Base-by-base conservation (phyloP, 371 early-diverging fungal genomes). In the Lichtheimia hyalospora region DNA sequence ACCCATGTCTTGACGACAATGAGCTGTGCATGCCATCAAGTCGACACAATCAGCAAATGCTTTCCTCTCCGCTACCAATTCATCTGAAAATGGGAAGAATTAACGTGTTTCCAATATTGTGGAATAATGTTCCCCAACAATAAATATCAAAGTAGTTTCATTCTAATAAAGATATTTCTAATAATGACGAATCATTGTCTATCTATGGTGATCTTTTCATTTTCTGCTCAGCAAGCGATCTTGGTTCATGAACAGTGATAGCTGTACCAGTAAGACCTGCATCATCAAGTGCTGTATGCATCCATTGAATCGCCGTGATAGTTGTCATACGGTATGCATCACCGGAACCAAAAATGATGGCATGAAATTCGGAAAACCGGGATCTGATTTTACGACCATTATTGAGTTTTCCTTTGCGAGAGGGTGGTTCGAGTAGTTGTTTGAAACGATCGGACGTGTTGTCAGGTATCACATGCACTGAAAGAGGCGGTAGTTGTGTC, bases 281-380 rank as follows among this genome's bases (percentile, higher is more conserved):
- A 43, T 84, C 78, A 23, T 43, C 60, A n/a, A 87, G 60, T 0
- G 82, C 72, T n/a, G 73, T 69, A 34, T 75, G 69, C 66, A 84
- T 71, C 79, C 82, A 82, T 39, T 76, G 76, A 54, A 84, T 87
- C 5, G 84, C 79, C 0, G 88, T 84, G 14, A 87, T 54, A 1
- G 86, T 87, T 3, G 86, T 84, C 72, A 75, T 73, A 39, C 70
- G 63, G 52, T 77, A 67, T 20, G 52, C 39, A 58, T 84, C 80
- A 2, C 81, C 85, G 41, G 81, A 85, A 21, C 85, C 85, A 74
- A 84, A 85, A 7, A 85, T 72, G 28, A 69, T 67, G 18, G 84
- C 73, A 66, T 85, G 83, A 64, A 77, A 77, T 6, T 61, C 70
- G 28, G 73, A 73, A 62, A 77, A 81, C 20, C 68, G 64, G 3